Evolutionary conservation across 225 moss, liverwort and hornwort genomes (phyloP).

Genomic region (Sphagnum tenellum): DNA sequence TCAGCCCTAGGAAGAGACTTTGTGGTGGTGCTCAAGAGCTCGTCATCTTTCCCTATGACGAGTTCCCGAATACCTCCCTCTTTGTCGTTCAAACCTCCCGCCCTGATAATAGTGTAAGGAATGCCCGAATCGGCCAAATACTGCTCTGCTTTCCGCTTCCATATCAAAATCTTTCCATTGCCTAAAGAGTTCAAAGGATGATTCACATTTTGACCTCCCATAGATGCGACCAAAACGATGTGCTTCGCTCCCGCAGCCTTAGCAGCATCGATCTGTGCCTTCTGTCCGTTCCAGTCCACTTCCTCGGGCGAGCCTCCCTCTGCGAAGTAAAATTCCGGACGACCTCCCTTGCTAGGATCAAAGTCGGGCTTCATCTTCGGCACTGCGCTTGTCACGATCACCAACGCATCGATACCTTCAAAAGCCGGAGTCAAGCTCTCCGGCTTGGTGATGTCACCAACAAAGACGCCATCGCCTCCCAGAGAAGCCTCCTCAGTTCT

Average conservation of each 20-base stretch:
- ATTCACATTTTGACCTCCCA: constrained; percentile 79
- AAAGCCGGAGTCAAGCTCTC: constrained; percentile 38
- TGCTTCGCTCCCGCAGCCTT: constrained; percentile 81
- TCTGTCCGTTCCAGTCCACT: constrained; percentile 83
- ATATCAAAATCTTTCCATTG: constrained; percentile 83
- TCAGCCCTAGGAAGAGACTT: constrained; percentile 62
- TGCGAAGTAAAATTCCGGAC: constrained; percentile 71
- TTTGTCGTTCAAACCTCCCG: constrained; percentile 82
- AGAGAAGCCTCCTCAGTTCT: constrained; percentile 50
- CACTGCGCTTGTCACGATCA: constrained; percentile 74
- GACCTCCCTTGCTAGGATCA: constrained; percentile 77
- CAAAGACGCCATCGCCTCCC: constrained; percentile 49
- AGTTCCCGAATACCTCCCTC: constrained; percentile 66
- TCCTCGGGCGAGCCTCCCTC: constrained; percentile 60
- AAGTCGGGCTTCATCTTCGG: constrained; percentile 91
- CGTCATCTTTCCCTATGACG: constrained; percentile 57
- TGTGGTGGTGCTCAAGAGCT: constrained; percentile 40
- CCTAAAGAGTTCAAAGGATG: constrained; percentile 72
- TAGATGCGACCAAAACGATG: constrained; percentile 73
- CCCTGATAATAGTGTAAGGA: constrained; percentile 81
- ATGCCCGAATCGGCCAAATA: constrained; percentile 68
- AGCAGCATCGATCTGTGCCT: constrained; percentile 72
- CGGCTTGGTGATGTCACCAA: constrained; percentile 62
- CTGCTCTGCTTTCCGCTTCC: constrained; percentile 90
- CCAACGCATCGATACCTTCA: constrained; percentile 51